phyloP scores from a whole-genome alignment of 2,329 filamentous ascomycete genomes.

The Xylaria multiplex region DNA sequence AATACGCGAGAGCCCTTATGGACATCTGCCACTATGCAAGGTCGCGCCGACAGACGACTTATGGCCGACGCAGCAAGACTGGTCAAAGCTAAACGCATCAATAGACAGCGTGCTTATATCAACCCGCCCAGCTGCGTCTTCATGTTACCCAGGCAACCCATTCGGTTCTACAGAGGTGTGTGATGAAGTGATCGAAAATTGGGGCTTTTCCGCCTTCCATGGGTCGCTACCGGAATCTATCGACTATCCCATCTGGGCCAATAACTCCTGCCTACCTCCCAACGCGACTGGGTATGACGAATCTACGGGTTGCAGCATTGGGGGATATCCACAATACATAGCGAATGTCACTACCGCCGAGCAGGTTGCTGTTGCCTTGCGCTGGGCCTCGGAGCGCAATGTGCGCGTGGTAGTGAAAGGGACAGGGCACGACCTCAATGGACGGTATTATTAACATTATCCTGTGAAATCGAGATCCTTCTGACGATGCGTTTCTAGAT shows the following conservation, averaged over 20 bases:
- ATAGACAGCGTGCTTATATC: neutral
- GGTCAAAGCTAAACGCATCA: neutral
- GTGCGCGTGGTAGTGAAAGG: slow-evolving; percentile 5
- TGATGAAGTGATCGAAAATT: neutral
- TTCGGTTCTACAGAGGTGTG: neutral
- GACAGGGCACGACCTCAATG: slow-evolving; percentile 1
- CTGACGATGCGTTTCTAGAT: neutral
- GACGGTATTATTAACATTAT: slow-evolving; percentile 2
- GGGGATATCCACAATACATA: slow-evolving; percentile 8
- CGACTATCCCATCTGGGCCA: slow-evolving; percentile 7
- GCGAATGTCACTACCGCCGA: neutral
- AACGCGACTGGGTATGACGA: slow-evolving; percentile 6
- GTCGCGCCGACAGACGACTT: neutral
- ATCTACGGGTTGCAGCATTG: neutral
- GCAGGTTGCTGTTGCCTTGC: neutral
- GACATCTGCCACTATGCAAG: slow-evolving; percentile 4
- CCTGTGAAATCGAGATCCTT: too few species aligned
- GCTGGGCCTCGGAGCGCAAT: slow-evolving; percentile 2
- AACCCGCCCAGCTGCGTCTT: slow-evolving; percentile 2
- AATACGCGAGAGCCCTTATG: neutral
- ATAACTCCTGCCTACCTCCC: slow-evolving; percentile 12
- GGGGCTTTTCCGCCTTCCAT: slow-evolving; percentile 3
- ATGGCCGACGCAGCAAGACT: slow-evolving; percentile 1
- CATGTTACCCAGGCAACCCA: slow-evolving; percentile 3
- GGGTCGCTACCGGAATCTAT: neutral